Conservation (phyloP, 1,284 basidiomycete genomes). For the Lentinula novae-zelandiae region DNA sequence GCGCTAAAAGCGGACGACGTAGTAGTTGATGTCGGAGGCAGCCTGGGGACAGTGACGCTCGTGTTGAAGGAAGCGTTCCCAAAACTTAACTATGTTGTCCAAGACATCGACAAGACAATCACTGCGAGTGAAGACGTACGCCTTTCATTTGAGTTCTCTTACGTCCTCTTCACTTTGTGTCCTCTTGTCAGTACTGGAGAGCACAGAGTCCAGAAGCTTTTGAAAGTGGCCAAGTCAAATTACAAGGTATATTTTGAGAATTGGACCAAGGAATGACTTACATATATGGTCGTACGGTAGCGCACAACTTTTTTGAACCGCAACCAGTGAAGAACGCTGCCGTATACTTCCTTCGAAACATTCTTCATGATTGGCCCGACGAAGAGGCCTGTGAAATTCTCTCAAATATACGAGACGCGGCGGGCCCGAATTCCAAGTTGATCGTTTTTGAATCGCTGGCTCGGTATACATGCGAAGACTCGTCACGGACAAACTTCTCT, state of each 20-base stretch:
- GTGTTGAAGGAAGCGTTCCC: constrained; percentile 15
- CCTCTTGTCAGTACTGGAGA: not conserved
- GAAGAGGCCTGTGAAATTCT: too few species aligned
- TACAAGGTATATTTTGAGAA: constrained; percentile 13
- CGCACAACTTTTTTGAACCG: constrained; percentile 23
- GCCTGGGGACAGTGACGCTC: constrained; percentile 15
- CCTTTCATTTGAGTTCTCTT: not conserved
- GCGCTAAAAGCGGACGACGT: not conserved
- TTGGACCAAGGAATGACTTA: not conserved
- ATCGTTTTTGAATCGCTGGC: too few species aligned
- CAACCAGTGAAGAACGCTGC: constrained; percentile 19
- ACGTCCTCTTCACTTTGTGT: not conserved
- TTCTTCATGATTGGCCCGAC: constrained; percentile 20
- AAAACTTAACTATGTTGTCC: constrained; percentile 14
- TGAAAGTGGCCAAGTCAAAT: not conserved
- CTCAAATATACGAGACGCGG: too few species aligned
- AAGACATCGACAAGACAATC: constrained; percentile 16
- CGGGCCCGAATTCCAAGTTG: too few species aligned
- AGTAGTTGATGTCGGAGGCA: constrained; percentile 22
- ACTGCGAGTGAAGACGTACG: constrained; percentile 12
- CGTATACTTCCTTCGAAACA: constrained; percentile 21
- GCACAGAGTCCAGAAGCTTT: too few species aligned
- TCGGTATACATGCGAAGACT: too few species aligned
- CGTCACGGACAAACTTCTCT: too few species aligned
- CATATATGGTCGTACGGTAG: constrained; percentile 9